Conservation (phyloP, 257 asterid genomes). For the Solanum virginianum region DNA sequence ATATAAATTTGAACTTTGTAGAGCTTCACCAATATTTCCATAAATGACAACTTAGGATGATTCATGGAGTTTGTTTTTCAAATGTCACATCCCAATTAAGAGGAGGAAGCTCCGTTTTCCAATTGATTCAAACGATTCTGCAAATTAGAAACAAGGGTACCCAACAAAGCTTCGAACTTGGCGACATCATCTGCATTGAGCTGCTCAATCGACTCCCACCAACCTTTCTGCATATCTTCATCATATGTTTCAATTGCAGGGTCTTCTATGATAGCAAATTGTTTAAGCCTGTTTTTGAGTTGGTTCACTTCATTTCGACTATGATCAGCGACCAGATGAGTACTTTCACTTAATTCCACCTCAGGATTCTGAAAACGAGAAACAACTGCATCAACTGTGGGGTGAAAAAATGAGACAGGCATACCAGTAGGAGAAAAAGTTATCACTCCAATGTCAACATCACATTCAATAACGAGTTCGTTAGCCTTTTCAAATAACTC, state of each 20-base stretch:
- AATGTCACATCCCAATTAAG: background rate
- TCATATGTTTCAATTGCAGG: background rate
- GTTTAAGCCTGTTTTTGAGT: too few relatives aligned
- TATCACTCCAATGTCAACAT: too few relatives aligned
- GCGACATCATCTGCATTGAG: background rate
- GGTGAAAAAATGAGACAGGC: too few relatives aligned
- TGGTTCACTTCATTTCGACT: too few relatives aligned
- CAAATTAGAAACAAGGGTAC: background rate
- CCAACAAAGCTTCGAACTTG: background rate
- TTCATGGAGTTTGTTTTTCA: too few relatives aligned
- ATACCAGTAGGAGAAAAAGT: too few relatives aligned
- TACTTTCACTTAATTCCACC: too few relatives aligned
- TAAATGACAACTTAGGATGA: background rate
- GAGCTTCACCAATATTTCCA: background rate
- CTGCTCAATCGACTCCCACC: background rate
- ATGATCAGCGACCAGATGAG: too few relatives aligned
- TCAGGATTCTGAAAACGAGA: too few relatives aligned
- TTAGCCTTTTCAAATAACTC: too few relatives aligned
- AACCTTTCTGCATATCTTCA: background rate
- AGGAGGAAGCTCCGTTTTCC: background rate
- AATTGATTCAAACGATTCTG: background rate
- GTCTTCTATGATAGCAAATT: background rate
- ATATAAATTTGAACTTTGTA: background rate
- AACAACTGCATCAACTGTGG: too few relatives aligned
- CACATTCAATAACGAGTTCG: too few relatives aligned